phyloP scores from a whole-genome alignment of 129 eudicot genomes.

The Artemisia annua region DNA sequence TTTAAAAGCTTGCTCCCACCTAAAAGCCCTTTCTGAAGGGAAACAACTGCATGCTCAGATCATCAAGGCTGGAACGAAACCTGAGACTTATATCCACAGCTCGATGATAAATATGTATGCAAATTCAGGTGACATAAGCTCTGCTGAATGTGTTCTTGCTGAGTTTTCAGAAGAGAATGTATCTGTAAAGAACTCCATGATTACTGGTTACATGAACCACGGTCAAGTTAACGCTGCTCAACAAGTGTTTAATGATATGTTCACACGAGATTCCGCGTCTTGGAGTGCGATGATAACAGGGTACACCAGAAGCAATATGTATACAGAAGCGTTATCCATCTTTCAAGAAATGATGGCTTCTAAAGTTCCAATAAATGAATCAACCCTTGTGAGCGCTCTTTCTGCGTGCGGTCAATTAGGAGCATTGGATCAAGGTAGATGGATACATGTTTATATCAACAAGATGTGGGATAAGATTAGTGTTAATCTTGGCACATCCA shows the following conservation, averaged over 20 bases:
- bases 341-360: slow-evolving; percentile 42
- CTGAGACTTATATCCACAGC: slow-evolving; percentile 28
- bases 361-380: slow-evolving; percentile 27
- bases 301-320: slow-evolving; percentile 36
- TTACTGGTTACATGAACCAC: slow-evolving; percentile 40
- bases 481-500: slow-evolving; percentile 38
- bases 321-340: slow-evolving; percentile 30
- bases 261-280: slow-evolving; percentile 36
- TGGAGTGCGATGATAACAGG: slow-evolving; percentile 57
- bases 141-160: slow-evolving; percentile 36
- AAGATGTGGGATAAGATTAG: slow-evolving; percentile 19
- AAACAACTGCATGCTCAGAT: slow-evolving; percentile 49
- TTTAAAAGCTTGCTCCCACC: slow-evolving; percentile 48
- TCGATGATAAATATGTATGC: slow-evolving; percentile 50
- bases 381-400: slow-evolving; percentile 42
- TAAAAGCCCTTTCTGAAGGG: slow-evolving; percentile 44
- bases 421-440: slow-evolving; percentile 47
- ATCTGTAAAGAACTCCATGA: slow-evolving; percentile 36
- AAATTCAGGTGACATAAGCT: slow-evolving; percentile 25
- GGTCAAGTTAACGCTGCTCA: slow-evolving; percentile 31
- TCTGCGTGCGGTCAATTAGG: slow-evolving; percentile 43
- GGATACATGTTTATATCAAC: slow-evolving; percentile 44
- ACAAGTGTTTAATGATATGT: slow-evolving; percentile 33
- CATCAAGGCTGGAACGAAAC: slow-evolving; percentile 41
- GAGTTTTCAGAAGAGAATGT: slow-evolving; percentile 38